Evolutionary conservation across 2,329 filamentous ascomycete species (phyloP).

Genomic region (Pyrenophora tritici-repentis): DNA sequence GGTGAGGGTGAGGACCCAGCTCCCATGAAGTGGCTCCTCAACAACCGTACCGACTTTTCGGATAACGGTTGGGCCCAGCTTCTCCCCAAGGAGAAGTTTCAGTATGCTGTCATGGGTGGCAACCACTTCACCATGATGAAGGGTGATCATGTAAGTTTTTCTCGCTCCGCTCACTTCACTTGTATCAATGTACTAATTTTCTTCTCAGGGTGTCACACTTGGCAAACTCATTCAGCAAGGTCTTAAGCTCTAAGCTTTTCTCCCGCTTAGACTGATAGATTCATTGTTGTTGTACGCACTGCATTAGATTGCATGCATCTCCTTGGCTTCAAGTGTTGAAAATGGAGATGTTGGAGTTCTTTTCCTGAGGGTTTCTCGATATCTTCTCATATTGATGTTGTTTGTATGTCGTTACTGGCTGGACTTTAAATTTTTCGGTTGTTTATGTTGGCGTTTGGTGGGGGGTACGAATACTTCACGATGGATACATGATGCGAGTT

Average conservation of each 20-base stretch:
- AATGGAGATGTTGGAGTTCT: slow-evolving; percentile 38
- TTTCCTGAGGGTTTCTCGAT: neutral
- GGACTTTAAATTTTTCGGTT: too few relatives aligned
- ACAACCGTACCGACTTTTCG: slow-evolving; percentile 73
- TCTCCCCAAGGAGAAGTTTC: slow-evolving; percentile 65
- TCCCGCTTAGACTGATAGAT: slow-evolving; percentile 10
- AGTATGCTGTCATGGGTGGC: slow-evolving; percentile 69
- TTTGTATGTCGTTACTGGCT: slow-evolving; percentile 17
- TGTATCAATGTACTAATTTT: slow-evolving; percentile 28
- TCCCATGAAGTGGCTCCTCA: slow-evolving; percentile 68
- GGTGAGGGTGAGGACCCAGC: slow-evolving; percentile 60
- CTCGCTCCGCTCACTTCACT: neutral
- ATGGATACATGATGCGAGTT: too few relatives aligned
- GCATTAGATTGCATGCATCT: slow-evolving; percentile 34
- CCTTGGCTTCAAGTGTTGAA: slow-evolving; percentile 42
- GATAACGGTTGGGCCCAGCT: slow-evolving; percentile 73
- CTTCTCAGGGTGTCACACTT: slow-evolving; percentile 43
- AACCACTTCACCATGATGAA: slow-evolving; percentile 82
- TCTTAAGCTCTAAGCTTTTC: slow-evolving; percentile 37
- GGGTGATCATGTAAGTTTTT: slow-evolving; percentile 55
- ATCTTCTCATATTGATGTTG: neutral
- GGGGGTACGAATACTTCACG: too few relatives aligned
- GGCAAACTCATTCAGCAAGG: slow-evolving; percentile 53
- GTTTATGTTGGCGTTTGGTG: slow-evolving; percentile 1
- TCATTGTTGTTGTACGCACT: too few relatives aligned